phyloP scores from a whole-genome alignment of 1,284 basidiomycete species.

The Porogramme epimiltina region DNA sequence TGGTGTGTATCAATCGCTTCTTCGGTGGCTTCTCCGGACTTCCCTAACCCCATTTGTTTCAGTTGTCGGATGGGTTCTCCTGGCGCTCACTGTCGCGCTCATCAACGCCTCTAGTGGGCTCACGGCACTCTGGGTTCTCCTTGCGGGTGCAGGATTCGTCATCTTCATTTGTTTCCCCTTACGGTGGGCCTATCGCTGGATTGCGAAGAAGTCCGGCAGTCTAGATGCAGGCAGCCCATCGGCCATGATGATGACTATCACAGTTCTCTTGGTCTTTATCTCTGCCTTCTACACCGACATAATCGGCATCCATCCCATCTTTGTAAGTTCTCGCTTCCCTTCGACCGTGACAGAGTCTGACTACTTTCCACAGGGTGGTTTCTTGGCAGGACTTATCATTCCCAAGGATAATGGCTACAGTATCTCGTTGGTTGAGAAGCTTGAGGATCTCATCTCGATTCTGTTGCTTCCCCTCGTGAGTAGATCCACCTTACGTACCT shows the following conservation, averaged over 20 bases:
- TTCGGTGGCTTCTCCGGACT: not conserved
- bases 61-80: slow-evolving; percentile 50
- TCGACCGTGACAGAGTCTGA: not conserved
- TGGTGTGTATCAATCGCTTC: slow-evolving; percentile 24
- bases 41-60: not conserved
- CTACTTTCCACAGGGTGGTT: slow-evolving; percentile 56
- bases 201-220: slow-evolving; percentile 72
- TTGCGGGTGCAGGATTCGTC: slow-evolving; percentile 57
- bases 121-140: slow-evolving; percentile 64
- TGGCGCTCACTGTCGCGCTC: slow-evolving; percentile 63
- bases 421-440: slow-evolving; percentile 72
- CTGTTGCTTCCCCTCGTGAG: slow-evolving; percentile 82
- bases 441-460: slow-evolving; percentile 78
- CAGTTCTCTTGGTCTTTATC: slow-evolving; percentile 75
- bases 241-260: slow-evolving; percentile 76
- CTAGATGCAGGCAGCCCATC: slow-evolving; percentile 76
- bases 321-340: slow-evolving; percentile 40
- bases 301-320: slow-evolving; percentile 75
- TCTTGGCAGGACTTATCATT: slow-evolving; percentile 87
- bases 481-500: slow-evolving; percentile 5
- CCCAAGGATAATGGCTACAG: slow-evolving; percentile 88
- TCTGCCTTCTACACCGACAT: slow-evolving; percentile 90
- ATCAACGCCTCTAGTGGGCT: slow-evolving; percentile 58
- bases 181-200: slow-evolving; percentile 65
- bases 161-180: slow-evolving; percentile 68